Evolutionary conservation across 495 filamentous ascomycete species (phyloP).

Genomic region (Hamigera avellanea): DNA sequence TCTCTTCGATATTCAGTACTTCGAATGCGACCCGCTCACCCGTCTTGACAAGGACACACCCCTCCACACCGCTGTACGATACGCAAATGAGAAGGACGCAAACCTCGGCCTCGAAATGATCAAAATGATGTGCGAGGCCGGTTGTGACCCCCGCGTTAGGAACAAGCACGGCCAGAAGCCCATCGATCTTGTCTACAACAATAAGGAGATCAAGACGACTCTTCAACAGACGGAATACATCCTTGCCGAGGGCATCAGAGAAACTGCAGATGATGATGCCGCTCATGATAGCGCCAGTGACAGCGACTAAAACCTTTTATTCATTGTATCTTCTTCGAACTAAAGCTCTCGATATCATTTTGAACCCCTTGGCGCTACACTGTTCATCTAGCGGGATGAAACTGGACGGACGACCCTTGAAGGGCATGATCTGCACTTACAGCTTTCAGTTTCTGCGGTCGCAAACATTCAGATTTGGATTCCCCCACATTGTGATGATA

Average conservation of each 20-base stretch:
- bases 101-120: constrained; percentile 59
- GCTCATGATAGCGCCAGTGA: constrained; percentile 28
- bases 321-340: no score
- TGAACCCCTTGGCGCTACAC: no score
- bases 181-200: constrained; percentile 36
- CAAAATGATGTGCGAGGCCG: constrained; percentile 88
- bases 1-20: constrained; percentile 84
- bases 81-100: constrained; percentile 59
- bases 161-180: constrained; percentile 38
- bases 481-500: no score
- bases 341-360: no score
- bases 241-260: constrained; percentile 29
- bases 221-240: constrained; percentile 74
- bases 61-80: constrained; percentile 78
- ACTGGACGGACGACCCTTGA: no score
- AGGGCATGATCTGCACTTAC: no score
- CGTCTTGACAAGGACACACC: constrained; percentile 79
- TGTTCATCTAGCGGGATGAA: no score
- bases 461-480: no score
- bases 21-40: constrained; percentile 87
- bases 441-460: no score
- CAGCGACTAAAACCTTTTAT: constrained; percentile 33
- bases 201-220: constrained; percentile 50
- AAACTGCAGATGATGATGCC: constrained; percentile 18
- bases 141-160: constrained; percentile 54